These are phyloP conservation scores for Aspergillus costaricaensis DNA, from an alignment of 2,329 filamentous ascomycete genomes.

Conservation along the genomic window DNA sequence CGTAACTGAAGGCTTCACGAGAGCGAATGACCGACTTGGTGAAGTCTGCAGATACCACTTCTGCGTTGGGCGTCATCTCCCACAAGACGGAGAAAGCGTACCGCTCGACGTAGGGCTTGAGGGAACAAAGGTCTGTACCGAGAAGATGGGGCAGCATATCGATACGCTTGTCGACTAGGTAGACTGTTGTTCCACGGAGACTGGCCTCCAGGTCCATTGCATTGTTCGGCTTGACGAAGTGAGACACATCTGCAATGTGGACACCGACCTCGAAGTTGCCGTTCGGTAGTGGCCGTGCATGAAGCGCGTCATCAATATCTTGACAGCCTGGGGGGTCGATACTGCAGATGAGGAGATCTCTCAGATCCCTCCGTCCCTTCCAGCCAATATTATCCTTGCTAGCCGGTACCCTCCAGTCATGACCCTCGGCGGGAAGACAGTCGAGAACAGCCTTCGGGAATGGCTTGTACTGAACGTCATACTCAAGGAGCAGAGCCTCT, in stretches of 20 bases:
- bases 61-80: slow-evolving; percentile 83
- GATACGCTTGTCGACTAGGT: slow-evolving; percentile 97
- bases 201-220: slow-evolving; percentile 97
- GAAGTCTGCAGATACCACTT: slow-evolving; percentile 82
- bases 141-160: slow-evolving; percentile 98
- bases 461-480: slow-evolving; percentile 95
- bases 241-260: slow-evolving; percentile 98
- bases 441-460: slow-evolving; percentile 96
- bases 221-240: slow-evolving; percentile 96
- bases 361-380: slow-evolving; percentile 79
- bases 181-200: slow-evolving; percentile 92
- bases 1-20: slow-evolving; percentile 95
- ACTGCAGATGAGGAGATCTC: slow-evolving; percentile 87
- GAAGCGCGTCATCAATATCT: slow-evolving; percentile 96
- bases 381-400: slow-evolving; percentile 80
- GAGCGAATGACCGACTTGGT: slow-evolving; percentile 98
- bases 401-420: slow-evolving; percentile 89
- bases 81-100: slow-evolving; percentile 83
- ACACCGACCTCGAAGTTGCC: slow-evolving; percentile 96
- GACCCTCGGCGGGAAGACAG: slow-evolving; percentile 86
- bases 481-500: slow-evolving; percentile 88
- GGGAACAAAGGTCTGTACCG: slow-evolving; percentile 91
- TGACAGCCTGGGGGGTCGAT: slow-evolving; percentile 96
- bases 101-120: slow-evolving; percentile 97
- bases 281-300: slow-evolving; percentile 80